These are phyloP conservation scores for Sarocladium oryzae DNA, from an alignment of 2,329 filamentous ascomycete species.

Conservation along the genomic window DNA sequence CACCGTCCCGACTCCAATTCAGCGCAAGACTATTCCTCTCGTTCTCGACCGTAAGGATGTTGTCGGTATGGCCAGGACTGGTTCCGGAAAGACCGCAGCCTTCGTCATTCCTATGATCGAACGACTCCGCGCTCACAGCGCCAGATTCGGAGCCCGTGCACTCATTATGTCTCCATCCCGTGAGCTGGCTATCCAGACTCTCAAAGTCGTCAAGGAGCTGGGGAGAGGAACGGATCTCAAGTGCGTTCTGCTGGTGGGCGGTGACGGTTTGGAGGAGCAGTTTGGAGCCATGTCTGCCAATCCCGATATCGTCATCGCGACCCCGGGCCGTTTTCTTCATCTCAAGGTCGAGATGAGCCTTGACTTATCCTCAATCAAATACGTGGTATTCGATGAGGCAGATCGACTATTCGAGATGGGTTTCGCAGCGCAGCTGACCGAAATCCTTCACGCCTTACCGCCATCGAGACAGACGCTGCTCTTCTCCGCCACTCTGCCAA, in stretches of 20 bases:
- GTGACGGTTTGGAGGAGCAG: slow-evolving; percentile 92
- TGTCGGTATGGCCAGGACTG: slow-evolving; percentile 98
- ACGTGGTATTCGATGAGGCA: slow-evolving; percentile 96
- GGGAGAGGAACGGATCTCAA: slow-evolving; percentile 85
- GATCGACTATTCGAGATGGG: slow-evolving; percentile 98
- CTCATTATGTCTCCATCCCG: slow-evolving; percentile 87
- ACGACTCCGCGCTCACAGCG: slow-evolving; percentile 80
- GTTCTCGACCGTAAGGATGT: slow-evolving; percentile 88
- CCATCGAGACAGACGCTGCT: slow-evolving; percentile 80
- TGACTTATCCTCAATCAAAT: slow-evolving; percentile 83
- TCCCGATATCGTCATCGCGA: slow-evolving; percentile 95
- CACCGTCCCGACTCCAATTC: slow-evolving; percentile 92
- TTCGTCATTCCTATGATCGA: slow-evolving; percentile 99
- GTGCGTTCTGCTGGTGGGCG: slow-evolving; percentile 84
- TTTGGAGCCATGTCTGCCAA: slow-evolving; percentile 90
- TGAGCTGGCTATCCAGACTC: slow-evolving; percentile 87
- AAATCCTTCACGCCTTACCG: slow-evolving; percentile 87
- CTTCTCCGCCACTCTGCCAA: slow-evolving; percentile 92
- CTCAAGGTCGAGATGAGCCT: slow-evolving; percentile 94
- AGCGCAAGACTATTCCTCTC: slow-evolving; percentile 91
- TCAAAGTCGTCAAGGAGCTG: slow-evolving; percentile 95
- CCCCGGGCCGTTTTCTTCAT: slow-evolving; percentile 92
- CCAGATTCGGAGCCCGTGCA: slow-evolving; percentile 76
- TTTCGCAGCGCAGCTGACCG: slow-evolving; percentile 85
- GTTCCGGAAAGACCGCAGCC: slow-evolving; percentile 95